These are phyloP conservation scores for Combretum micranthum DNA, from an alignment of 345 rosid genomes.

Conservation along the genomic window DNA sequence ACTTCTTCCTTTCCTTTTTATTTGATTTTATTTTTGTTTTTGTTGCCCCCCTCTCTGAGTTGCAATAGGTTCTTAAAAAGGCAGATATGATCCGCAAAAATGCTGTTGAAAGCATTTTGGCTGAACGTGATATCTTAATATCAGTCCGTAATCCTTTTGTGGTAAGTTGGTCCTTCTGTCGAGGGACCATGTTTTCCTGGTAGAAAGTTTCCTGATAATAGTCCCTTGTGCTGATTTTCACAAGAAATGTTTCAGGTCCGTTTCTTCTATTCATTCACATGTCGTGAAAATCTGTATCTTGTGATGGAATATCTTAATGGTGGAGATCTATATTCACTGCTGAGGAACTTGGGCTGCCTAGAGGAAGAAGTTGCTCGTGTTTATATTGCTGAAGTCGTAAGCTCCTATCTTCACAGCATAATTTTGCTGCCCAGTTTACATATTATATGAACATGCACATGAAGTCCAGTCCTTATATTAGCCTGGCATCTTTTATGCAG, in stretches of 20 bases:
- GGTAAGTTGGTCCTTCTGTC: conserved; percentile 69
- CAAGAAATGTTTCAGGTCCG: conserved; percentile 61
- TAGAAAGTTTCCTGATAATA: conserved; percentile 17
- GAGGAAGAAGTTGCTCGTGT: conserved; percentile 98
- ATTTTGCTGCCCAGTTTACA: not conserved
- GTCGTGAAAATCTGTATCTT: conserved; percentile 96
- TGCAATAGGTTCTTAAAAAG: conserved; percentile 83
- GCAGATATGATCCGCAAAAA: conserved; percentile 99
- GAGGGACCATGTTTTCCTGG: conserved; percentile 16
- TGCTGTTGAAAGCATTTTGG: conserved; percentile 99
- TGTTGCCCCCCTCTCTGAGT: conserved; percentile 14
- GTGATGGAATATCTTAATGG: conserved; percentile 99
- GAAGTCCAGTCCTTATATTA: not conserved
- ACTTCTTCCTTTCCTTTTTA: not conserved
- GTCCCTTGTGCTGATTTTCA: conserved; percentile 12
- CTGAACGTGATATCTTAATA: conserved; percentile 99
- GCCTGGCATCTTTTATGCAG: conserved; percentile 22
- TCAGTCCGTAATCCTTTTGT: conserved; percentile 99
- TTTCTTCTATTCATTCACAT: conserved; percentile 97
- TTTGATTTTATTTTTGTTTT: conserved; percentile 1
- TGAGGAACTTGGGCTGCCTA: conserved; percentile 97
- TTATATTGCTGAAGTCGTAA: conserved; percentile 98
- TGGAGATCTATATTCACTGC: conserved; percentile 90
- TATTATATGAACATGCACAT: conserved; percentile 1
- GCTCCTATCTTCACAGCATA: conserved; percentile 16